Evolutionary conservation across 2,329 filamentous ascomycete genomes (phyloP), one percentile per base, ranked within the genome.

Genomic region (Ascochyta fabae): DNA sequence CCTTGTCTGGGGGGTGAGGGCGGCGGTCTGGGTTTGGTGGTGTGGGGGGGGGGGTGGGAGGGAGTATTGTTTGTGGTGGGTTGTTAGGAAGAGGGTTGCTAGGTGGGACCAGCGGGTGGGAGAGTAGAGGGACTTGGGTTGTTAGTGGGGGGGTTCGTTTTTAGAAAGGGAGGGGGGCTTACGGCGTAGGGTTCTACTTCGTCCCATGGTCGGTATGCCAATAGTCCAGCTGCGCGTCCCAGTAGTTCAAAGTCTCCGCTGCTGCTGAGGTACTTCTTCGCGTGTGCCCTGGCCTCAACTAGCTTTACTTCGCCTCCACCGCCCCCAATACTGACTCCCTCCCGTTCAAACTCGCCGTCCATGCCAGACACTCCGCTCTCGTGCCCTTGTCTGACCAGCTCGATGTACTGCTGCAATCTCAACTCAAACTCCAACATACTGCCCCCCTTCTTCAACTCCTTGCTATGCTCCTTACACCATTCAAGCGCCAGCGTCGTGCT

Each of bases 391-490:
- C 94, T 84, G 56, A 96, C 86, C 58, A 98, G 83, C 76, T 98
- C 95, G 66, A 98, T 93, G 74, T 93, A 98, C 74, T 98, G 93
- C 75, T 99, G 95, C 67, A 96, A 83, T 12, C 95, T 88, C 39
- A 99, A 84, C 81, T 96, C 91, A 70, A 96, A 96, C 75, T 99
- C 95, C 15, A 99, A 84, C 63, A 89, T 90, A 69, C 88, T 92
- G 83, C 91, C 88, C 77, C 91, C 89, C 81, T 95, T 96, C 71
- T 92, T 90, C 56, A 99, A 79, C 60, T 93, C 90, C 68, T 94
- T 93, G 76, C 96, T 95, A 76, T 97, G 96, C 69, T 98, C 94
- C 15, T 83, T 86, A 74, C 95, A 97, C 95, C 95, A 99, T 12
- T 86, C 85, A 50, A 99, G 77, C 22, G 92, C 93, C 67, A 96